Conservation (phyloP, 768 basidiomycete genomes). For the Agaricus blazei region DNA sequence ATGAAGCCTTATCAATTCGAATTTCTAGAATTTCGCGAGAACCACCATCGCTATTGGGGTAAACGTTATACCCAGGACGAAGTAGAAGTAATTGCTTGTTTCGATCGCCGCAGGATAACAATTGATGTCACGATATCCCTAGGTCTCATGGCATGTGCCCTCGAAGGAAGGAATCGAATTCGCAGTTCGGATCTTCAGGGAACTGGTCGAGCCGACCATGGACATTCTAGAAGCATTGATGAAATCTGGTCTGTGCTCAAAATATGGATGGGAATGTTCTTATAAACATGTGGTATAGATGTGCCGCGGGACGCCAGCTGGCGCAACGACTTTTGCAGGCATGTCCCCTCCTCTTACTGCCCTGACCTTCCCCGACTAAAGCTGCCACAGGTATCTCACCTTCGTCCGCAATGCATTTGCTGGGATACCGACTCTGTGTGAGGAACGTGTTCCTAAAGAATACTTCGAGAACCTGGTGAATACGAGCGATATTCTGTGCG, state of each 20-base stretch:
- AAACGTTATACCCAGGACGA: constrained; percentile 68
- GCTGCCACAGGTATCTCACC: constrained; percentile 48
- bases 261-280: neutral
- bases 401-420: constrained; percentile 72
- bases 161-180: constrained; percentile 67
- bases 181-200: constrained; percentile 61
- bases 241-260: constrained; percentile 35
- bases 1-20: neutral
- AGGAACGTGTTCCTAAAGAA: constrained; percentile 46
- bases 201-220: constrained; percentile 62
- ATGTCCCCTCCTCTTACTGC: constrained; percentile 16
- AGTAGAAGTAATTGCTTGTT: constrained; percentile 45
- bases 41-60: constrained; percentile 78
- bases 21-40: constrained; percentile 54
- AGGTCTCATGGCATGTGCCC: constrained; percentile 81
- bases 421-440: constrained; percentile 64
- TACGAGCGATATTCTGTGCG: constrained; percentile 69
- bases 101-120: neutral
- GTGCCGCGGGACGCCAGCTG: constrained; percentile 54
- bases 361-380: neutral
- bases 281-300: constrained; percentile 23
- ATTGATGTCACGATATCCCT: neutral
- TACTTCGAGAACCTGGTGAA: constrained; percentile 35
- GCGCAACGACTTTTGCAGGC: constrained; percentile 87
- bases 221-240: constrained; percentile 51